Evolutionary conservation across 164 flowering plant genomes (phyloP).

Genomic region (Litsea cubeba): DNA sequence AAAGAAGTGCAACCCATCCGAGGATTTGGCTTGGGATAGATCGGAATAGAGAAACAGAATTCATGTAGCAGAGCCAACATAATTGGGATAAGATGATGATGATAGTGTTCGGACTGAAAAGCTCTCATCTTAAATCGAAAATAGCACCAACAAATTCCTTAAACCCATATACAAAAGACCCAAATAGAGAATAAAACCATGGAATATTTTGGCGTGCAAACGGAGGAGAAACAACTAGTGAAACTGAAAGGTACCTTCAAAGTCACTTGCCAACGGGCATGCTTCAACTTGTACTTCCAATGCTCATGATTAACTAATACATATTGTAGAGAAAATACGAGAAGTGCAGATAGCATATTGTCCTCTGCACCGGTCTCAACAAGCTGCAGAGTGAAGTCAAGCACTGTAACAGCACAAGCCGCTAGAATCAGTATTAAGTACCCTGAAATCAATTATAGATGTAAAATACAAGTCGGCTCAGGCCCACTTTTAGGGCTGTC

Average conservation of each 20-base stretch:
- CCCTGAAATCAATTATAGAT: background rate
- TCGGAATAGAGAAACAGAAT: no score
- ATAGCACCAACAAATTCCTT: no score
- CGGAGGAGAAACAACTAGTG: background rate
- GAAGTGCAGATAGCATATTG: slow-evolving; percentile 49
- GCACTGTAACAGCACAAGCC: slow-evolving; percentile 46
- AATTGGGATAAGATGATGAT: no score
- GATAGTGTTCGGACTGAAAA: no score
- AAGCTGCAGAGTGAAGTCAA: slow-evolving; percentile 76
- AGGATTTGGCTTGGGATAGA: no score
- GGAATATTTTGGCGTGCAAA: background rate
- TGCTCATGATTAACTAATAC: slow-evolving; percentile 82
- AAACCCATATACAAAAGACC: no score
- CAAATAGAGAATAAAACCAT: no score
- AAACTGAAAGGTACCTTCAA: slow-evolving; percentile 8
- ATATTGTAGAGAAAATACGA: slow-evolving; percentile 74
- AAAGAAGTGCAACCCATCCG: no score
- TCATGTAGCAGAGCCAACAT: no score
- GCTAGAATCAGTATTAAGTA: slow-evolving; percentile 7
- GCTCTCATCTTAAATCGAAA: no score
- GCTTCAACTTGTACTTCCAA: slow-evolving; percentile 81
- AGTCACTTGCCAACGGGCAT: slow-evolving; percentile 71
- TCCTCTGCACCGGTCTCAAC: slow-evolving; percentile 65
- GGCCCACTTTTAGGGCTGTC: no score
- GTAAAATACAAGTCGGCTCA: background rate